These are phyloP conservation scores for Rubia occidens DNA, from an alignment of 305 asterid species.

Conservation along the genomic window DNA sequence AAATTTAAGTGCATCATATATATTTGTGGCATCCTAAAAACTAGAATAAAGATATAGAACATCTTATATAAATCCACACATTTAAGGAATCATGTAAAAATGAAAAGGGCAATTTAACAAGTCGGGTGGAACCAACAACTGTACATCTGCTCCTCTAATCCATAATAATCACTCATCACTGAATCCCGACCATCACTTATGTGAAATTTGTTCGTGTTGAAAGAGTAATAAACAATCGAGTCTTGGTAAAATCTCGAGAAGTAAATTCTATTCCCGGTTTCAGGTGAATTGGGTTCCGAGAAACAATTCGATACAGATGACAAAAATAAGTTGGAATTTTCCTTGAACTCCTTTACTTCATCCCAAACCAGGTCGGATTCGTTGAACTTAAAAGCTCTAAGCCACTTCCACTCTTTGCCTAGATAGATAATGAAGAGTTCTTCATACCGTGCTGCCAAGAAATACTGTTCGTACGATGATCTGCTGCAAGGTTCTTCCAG, in stretches of 20 bases:
- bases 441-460: neutral
- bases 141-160: too few relatives aligned
- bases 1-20: too few relatives aligned
- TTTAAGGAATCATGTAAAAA: too few relatives aligned
- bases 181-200: too few relatives aligned
- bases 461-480: neutral
- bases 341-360: neutral
- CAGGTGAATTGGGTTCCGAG: neutral
- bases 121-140: too few relatives aligned
- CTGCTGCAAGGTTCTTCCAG: neutral
- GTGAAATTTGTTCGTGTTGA: neutral
- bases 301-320: neutral
- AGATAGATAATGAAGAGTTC: neutral
- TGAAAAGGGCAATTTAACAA: too few relatives aligned
- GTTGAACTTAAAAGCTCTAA: neutral
- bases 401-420: neutral
- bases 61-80: too few relatives aligned
- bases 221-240: neutral
- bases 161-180: too few relatives aligned
- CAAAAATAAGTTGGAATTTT: neutral
- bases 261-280: neutral
- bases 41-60: too few relatives aligned
- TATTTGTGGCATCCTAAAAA: too few relatives aligned
- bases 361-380: neutral
- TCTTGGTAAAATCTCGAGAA: neutral